Base-by-base conservation (phyloP, 352 stramenopile genomes). In the Globisporangium mamillatum region DNA sequence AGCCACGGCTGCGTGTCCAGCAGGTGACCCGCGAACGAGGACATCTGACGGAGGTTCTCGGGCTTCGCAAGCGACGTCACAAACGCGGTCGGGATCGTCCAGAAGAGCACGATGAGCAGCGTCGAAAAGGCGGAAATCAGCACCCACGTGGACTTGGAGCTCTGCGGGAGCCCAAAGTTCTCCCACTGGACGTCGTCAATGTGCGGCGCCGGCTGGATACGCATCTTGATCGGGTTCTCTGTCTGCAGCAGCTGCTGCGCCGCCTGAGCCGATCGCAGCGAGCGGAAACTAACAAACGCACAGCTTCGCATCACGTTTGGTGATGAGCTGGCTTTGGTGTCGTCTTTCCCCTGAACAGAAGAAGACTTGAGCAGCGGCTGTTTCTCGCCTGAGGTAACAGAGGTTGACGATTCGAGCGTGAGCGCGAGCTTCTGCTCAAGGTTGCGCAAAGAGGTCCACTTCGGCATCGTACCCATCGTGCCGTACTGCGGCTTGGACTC, bases 31-130 rank as follows among this genome's bases (percentile, higher is more conserved):
- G 80, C 67, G 69, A 82, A 83, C 32, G 80, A 76, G 32, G 87
- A 89, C 32, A 80, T 73, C 36, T 84, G 78, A 20, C 75, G 77
- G 1, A 94, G 74, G 68, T 82, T 78, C 48, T 94, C 77, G 7
- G 86, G 75, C 64, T 82, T 92, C 9, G 86, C 79, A 64, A 94
- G 79, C 20, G 84, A 91, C n/a, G 82, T 78, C 20, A 92, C 84
- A 50, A 94, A 91, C 34, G 84, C 85, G 20, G 84, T 92, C 20
- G 86, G 86, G 27, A 94, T 74, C 5, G 86, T 94, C 86, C 86
- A 94, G 52, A 94, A 94, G 44, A 79, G 84, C 24, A 89, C 82
- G 46, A 92, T 83, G 24, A 90, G 61, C 22, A 84, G 68, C 36
- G 86, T 90, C 27, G 79, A 64, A 12, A 75, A 71, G 54, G 78